Evolutionary conservation across 1,284 basidiomycete species (phyloP).

Genomic region (Leccinum olivaceoglutinosum): DNA sequence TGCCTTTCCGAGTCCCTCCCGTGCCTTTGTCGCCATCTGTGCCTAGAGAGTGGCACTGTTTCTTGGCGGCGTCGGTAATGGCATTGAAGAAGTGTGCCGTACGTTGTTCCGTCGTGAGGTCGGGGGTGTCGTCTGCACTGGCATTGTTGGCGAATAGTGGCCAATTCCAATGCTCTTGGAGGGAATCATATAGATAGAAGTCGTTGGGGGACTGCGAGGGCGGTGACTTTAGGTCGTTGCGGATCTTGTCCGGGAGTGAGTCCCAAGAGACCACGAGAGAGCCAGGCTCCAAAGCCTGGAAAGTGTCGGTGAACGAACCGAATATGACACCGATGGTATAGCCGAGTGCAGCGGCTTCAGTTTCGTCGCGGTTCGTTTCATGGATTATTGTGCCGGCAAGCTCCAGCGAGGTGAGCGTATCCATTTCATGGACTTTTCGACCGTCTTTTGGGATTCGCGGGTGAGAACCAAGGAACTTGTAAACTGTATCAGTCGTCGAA

Average conservation of each 20-base stretch:
- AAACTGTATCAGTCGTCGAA: neutral
- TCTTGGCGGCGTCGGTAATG: neutral
- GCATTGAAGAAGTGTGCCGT: neutral
- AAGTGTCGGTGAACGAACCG: neutral
- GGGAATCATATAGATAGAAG: too few species aligned
- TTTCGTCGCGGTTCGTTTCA: too few species aligned
- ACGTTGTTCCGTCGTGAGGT: neutral
- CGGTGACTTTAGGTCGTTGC: too few species aligned
- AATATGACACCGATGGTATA: conserved; percentile 1
- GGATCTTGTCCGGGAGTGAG: too few species aligned
- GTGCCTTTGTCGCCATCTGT: too few species aligned
- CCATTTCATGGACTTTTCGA: neutral
- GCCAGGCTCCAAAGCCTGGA: too few species aligned
- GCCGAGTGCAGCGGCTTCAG: neutral
- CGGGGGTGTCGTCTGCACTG: too few species aligned
- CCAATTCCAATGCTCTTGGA: too few species aligned
- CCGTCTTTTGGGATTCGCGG: neutral
- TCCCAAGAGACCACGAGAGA: too few species aligned
- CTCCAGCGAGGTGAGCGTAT: neutral
- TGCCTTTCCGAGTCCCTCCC: too few species aligned
- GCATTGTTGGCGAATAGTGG: too few species aligned
- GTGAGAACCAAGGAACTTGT: neutral
- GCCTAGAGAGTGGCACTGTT: neutral
- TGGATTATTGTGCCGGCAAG: neutral
- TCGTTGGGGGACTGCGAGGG: neutral